Conservation (phyloP, 2,329 filamentous ascomycete species). For the Colletotrichum spinosum region DNA sequence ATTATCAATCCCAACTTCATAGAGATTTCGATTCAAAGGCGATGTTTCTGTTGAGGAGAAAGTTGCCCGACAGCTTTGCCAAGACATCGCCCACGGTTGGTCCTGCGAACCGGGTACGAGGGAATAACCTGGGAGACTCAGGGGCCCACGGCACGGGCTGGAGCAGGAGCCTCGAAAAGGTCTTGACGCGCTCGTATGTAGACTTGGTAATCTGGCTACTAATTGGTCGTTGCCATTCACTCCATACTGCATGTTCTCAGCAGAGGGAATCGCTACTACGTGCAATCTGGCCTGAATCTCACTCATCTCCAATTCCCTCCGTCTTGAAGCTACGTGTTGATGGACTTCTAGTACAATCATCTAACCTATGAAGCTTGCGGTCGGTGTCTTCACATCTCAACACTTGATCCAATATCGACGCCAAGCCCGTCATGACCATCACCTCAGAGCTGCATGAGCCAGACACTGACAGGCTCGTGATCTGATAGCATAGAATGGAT, state of each 20-base stretch:
- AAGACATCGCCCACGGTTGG: neutral
- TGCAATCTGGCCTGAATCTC: too few species aligned
- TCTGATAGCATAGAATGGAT: conserved; percentile 17
- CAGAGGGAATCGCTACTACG: too few species aligned
- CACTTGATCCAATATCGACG: neutral
- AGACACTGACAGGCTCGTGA: neutral
- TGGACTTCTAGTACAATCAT: too few species aligned
- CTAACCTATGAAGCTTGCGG: too few species aligned
- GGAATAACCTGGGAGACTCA: neutral
- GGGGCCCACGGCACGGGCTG: neutral
- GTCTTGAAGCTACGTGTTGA: too few species aligned
- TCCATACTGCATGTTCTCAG: too few species aligned
- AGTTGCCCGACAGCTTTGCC: neutral
- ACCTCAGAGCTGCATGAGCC: neutral
- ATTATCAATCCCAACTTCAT: neutral
- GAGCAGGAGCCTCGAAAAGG: conserved; percentile 8
- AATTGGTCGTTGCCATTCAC: too few species aligned
- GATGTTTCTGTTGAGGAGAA: neutral
- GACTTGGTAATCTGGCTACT: too few species aligned
- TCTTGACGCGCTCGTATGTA: neutral
- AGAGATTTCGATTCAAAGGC: neutral
- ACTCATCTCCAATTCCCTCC: too few species aligned
- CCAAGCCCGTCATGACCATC: neutral
- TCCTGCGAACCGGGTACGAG: neutral
- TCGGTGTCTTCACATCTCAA: too few species aligned